phyloP scores from a whole-genome alignment of 495 filamentous ascomycete genomes.

The Paragyromitra xinjiangensis region DNA sequence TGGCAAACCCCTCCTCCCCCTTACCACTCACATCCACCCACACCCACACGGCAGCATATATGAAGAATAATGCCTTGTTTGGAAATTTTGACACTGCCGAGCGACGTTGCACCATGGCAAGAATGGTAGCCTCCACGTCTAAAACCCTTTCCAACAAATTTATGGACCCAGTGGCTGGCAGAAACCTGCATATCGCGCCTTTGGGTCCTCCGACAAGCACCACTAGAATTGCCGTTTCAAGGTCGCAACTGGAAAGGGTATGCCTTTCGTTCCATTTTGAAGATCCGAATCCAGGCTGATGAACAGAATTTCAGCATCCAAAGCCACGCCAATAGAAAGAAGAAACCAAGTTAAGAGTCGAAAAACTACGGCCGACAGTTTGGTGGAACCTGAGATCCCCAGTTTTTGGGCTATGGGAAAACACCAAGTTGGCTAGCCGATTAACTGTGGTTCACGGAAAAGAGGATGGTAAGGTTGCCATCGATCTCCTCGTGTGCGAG shows the following conservation, averaged over 20 bases:
- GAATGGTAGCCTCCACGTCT: background rate
- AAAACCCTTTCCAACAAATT: constrained; percentile 13
- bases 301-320: constrained; percentile 4
- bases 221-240: background rate
- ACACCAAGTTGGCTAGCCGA: constrained; percentile 2
- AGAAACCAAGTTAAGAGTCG: background rate
- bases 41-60: background rate
- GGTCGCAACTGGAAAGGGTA: constrained; percentile 15
- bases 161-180: constrained; percentile 17
- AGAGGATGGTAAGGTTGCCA: constrained; percentile 10
- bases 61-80: constrained; percentile 22
- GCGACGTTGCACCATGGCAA: background rate
- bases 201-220: background rate
- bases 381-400: background rate
- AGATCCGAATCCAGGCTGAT: constrained; percentile 10
- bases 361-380: background rate
- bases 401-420: constrained; percentile 7
- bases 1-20: background rate
- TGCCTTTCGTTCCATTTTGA: constrained; percentile 21
- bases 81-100: background rate
- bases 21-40: too few species aligned
- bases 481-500: constrained; percentile 4
- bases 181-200: constrained; percentile 20
- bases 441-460: constrained; percentile 1
- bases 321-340: background rate